Conservation (phyloP, 202 grass and related monocot genomes). For the Bolboschoenoplectus hybrid region DNA sequence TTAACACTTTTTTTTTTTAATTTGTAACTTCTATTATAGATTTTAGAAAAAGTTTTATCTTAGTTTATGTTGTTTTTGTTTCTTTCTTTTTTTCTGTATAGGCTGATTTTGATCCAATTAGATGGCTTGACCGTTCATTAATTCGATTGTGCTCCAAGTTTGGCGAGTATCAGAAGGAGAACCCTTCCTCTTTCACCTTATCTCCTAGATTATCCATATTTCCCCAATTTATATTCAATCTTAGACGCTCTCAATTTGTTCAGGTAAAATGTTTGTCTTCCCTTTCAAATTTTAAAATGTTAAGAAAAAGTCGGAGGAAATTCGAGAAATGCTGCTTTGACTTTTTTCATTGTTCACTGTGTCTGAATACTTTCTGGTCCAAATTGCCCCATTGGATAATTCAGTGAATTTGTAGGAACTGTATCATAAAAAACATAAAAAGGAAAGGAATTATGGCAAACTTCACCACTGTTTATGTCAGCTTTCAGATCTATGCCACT, state of each 20-base stretch:
- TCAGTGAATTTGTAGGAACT: neutral
- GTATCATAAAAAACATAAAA: neutral
- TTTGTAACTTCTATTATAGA: slow-evolving; percentile 36
- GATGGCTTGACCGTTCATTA: slow-evolving; percentile 88
- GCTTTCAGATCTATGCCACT: slow-evolving; percentile 12
- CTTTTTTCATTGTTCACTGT: neutral
- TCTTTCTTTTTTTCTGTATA: slow-evolving; percentile 40
- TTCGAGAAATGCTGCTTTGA: neutral
- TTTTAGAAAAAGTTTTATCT: neutral
- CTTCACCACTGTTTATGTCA: neutral
- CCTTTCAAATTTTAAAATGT: neutral
- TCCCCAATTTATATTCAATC: slow-evolving; percentile 89
- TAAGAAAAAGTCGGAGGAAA: neutral
- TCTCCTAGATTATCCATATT: slow-evolving; percentile 90
- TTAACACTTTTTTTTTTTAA: neutral
- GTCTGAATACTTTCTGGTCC: neutral
- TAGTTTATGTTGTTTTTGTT: neutral
- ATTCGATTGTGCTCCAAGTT: slow-evolving; percentile 89
- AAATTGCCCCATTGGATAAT: neutral
- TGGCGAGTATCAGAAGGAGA: slow-evolving; percentile 94
- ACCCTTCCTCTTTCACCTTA: slow-evolving; percentile 82
- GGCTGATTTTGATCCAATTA: slow-evolving; percentile 93
- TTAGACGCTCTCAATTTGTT: slow-evolving; percentile 92
- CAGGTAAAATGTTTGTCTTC: slow-evolving; percentile 51
- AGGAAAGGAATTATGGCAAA: neutral